phyloP scores from a whole-genome alignment of 108 stramenopile species.

The Nitzschia sp. region DNA sequence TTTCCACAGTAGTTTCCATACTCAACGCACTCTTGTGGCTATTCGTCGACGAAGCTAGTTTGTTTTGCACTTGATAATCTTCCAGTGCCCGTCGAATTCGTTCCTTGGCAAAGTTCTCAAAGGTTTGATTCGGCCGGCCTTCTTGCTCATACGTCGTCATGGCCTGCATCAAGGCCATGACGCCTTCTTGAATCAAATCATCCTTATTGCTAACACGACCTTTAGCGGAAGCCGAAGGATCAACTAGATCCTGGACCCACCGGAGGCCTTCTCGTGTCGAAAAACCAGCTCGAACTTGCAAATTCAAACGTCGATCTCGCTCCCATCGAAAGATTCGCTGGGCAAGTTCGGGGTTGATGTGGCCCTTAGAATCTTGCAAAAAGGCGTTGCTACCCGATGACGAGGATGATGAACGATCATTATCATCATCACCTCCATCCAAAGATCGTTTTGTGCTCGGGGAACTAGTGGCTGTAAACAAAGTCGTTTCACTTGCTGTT shows the following conservation, averaged over 20 bases:
- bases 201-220: constrained; percentile 13
- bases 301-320: constrained; percentile 41
- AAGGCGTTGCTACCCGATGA: neutral
- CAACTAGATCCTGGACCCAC: constrained; percentile 52
- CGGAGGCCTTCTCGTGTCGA: constrained; percentile 65
- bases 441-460: neutral
- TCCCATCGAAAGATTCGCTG: constrained; percentile 71
- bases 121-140: constrained; percentile 32
- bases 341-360: constrained; percentile 60
- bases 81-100: constrained; percentile 38
- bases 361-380: constrained; percentile 62
- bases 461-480: neutral
- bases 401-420: neutral
- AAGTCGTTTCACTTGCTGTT: neutral
- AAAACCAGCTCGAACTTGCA: constrained; percentile 35
- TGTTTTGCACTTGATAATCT: constrained; percentile 12
- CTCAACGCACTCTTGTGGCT: constrained; percentile 19
- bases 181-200: constrained; percentile 72
- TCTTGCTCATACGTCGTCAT: constrained; percentile 42
- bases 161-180: constrained; percentile 58
- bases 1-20: constrained; percentile 48
- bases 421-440: neutral
- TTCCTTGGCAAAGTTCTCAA: constrained; percentile 55
- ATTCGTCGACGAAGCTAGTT: constrained; percentile 2
- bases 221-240: neutral